Evolutionary conservation across 768 basidiomycete species (phyloP).

Genomic region (Auricularia sp.): DNA sequence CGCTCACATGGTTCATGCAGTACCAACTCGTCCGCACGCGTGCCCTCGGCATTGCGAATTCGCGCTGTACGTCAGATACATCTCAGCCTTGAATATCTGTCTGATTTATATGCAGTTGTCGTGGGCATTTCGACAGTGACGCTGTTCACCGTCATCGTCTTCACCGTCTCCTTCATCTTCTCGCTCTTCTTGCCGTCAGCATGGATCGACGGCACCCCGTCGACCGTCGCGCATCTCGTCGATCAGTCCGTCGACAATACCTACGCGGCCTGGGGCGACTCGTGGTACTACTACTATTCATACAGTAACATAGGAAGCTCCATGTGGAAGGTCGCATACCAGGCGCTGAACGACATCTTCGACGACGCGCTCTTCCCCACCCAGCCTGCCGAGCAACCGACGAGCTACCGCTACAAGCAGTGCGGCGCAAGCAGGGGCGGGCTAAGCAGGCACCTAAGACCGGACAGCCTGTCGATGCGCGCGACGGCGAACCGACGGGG

Average conservation of each 20-base stretch:
- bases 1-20: slow-evolving; percentile 14
- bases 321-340: slow-evolving; percentile 1
- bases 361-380: not conserved
- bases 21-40: slow-evolving; percentile 69
- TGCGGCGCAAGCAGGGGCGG: not conserved
- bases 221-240: slow-evolving; percentile 3
- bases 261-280: slow-evolving; percentile 27
- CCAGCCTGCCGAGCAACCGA: not conserved
- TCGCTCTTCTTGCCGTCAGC: slow-evolving; percentile 48
- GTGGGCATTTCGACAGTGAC: slow-evolving; percentile 51
- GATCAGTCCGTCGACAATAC: slow-evolving; percentile 10
- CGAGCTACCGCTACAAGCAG: slow-evolving; percentile 1
- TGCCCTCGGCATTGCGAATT: slow-evolving; percentile 65
- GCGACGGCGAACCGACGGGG: not conserved
- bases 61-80: slow-evolving; percentile 41
- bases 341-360: not conserved
- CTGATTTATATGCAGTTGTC: slow-evolving; percentile 36
- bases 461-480: no score
- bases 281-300: slow-evolving; percentile 34
- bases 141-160: slow-evolving; percentile 54
- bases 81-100: not conserved
- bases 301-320: slow-evolving; percentile 48
- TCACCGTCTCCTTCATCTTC: slow-evolving; percentile 61
- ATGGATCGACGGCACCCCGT: slow-evolving; percentile 40
- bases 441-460: not conserved